phyloP scores from a whole-genome alignment of 257 asterid genomes.

The Nicotiana sylvestris region DNA sequence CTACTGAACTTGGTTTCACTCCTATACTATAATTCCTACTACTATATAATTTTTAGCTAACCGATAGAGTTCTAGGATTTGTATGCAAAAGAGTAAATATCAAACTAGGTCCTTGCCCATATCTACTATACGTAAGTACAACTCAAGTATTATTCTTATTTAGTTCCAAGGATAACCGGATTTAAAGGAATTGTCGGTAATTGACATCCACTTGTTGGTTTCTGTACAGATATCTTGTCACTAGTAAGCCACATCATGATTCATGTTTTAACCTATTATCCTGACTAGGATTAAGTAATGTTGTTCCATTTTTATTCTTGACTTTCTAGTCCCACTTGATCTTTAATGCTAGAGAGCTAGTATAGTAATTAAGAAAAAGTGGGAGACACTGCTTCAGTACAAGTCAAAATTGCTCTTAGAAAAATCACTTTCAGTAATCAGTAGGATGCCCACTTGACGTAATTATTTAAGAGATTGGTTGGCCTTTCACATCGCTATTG shows the following conservation, averaged over 20 bases:
- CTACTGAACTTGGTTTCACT: background rate
- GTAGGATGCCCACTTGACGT: slow-evolving; percentile 18
- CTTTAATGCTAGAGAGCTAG: background rate
- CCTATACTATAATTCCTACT: too few species aligned
- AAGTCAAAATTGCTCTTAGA: background rate
- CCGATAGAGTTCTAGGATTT: background rate
- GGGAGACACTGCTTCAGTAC: background rate
- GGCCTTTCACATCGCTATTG: slow-evolving; percentile 13
- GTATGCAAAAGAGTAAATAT: background rate
- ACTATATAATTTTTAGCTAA: too few species aligned
- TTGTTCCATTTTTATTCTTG: background rate
- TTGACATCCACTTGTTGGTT: slow-evolving; percentile 19
- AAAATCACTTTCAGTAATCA: background rate
- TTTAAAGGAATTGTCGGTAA: slow-evolving; percentile 28
- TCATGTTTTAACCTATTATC: background rate
- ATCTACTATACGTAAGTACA: background rate
- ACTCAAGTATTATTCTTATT: slow-evolving; percentile 4
- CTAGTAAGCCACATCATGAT: slow-evolving; percentile 8
- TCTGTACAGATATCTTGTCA: slow-evolving; percentile 16
- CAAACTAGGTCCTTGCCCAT: background rate
- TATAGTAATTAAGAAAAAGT: background rate
- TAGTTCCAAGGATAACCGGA: slow-evolving; percentile 19
- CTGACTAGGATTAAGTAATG: background rate
- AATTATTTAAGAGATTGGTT: slow-evolving; percentile 12
- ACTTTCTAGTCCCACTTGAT: slow-evolving; percentile 17